Conservation (phyloP, 1,284 basidiomycete genomes). For the Trichosporon sp. region DNA sequence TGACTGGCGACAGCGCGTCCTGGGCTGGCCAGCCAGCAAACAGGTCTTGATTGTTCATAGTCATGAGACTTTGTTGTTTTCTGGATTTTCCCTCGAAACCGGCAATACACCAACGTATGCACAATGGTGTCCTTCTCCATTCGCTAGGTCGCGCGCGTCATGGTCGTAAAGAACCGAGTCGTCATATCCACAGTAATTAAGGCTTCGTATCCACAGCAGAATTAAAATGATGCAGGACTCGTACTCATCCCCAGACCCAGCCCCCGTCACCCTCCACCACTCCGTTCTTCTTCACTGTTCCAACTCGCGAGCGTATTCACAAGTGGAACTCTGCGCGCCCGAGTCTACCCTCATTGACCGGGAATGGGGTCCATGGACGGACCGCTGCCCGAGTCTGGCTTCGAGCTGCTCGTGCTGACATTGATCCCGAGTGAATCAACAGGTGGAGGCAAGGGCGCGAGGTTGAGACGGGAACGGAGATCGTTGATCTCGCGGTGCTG, state of each 20-base stretch:
- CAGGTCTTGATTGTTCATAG: background rate
- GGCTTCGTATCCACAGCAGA: background rate
- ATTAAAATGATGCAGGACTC: background rate
- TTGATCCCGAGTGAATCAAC: slow-evolving; percentile 8
- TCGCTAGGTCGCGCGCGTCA: background rate
- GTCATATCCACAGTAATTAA: background rate
- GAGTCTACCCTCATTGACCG: background rate
- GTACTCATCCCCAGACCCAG: background rate
- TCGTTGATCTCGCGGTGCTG: slow-evolving; percentile 44
- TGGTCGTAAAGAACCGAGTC: background rate
- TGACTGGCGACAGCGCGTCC: background rate
- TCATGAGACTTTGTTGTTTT: background rate
- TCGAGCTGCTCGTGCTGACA: slow-evolving; percentile 13
- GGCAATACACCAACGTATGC: background rate
- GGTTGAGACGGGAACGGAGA: slow-evolving; percentile 37
- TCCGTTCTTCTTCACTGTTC: background rate
- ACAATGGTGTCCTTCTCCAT: background rate
- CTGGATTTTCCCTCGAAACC: background rate
- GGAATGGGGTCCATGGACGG: background rate
- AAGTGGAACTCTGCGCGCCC: too few relatives aligned
- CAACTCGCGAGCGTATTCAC: too few relatives aligned
- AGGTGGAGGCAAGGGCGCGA: slow-evolving; percentile 30
- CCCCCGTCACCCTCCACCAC: background rate
- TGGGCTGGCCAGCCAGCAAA: background rate
- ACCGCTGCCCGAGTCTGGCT: slow-evolving; percentile 12